phyloP scores from a whole-genome alignment of 805 yeast species.

The Torulaspora gathmanii region DNA sequence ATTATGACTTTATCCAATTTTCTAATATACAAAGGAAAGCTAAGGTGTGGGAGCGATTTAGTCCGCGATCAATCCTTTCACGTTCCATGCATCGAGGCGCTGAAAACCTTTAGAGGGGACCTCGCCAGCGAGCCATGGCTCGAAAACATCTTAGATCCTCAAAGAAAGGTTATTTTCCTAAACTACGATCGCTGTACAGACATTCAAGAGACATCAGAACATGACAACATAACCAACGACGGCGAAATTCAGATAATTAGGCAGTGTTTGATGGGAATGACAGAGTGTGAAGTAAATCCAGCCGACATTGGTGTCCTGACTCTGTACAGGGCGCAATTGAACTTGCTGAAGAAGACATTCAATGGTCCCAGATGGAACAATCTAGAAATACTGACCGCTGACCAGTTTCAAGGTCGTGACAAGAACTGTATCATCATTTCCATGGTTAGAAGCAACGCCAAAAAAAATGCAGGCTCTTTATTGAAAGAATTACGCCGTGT shows the following conservation, averaged over 20 bases:
- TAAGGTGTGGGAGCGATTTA: slow-evolving; percentile 65
- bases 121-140: slow-evolving; percentile 46
- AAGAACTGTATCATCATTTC: slow-evolving; percentile 89
- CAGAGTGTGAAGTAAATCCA: slow-evolving; percentile 54
- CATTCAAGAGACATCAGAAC: slow-evolving; percentile 49
- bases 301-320: slow-evolving; percentile 80
- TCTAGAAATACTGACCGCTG: slow-evolving; percentile 86
- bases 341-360: slow-evolving; percentile 39
- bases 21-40: slow-evolving; percentile 67
- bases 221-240: slow-evolving; percentile 68
- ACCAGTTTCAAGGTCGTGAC: slow-evolving; percentile 93
- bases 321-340: slow-evolving; percentile 76
- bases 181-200: slow-evolving; percentile 65
- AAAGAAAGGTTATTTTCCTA: slow-evolving; percentile 65
- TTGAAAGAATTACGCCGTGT: slow-evolving; percentile 86
- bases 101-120: slow-evolving; percentile 8
- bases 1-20: slow-evolving; percentile 79
- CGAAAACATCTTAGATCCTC: slow-evolving; percentile 47
- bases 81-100: slow-evolving; percentile 41
- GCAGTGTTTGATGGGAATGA: slow-evolving; percentile 56
- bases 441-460: slow-evolving; percentile 73
- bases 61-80: slow-evolving; percentile 57
- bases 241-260: slow-evolving; percentile 64
- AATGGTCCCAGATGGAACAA: slow-evolving; percentile 32
- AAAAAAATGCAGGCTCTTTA: slow-evolving; percentile 65